phyloP scores from a whole-genome alignment of 2,329 filamentous ascomycete species.

The Penicillium freii region DNA sequence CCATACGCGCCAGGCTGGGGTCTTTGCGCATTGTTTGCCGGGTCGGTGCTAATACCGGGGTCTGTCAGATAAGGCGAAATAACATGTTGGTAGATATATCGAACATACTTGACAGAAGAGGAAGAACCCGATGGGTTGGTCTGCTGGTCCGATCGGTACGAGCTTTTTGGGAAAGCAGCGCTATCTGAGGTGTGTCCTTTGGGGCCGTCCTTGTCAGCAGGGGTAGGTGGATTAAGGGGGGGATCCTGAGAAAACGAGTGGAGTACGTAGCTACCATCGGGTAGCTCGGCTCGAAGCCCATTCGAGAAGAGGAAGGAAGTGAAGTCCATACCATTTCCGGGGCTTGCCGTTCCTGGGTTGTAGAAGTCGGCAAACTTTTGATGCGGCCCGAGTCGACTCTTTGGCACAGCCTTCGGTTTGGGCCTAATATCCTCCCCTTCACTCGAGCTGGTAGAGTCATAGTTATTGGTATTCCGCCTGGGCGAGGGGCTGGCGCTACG shows the following conservation, averaged over 20 bases:
- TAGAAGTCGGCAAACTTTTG: constrained; percentile 32
- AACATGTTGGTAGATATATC: not conserved
- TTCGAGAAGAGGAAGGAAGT: constrained; percentile 6
- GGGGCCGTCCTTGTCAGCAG: constrained; percentile 27
- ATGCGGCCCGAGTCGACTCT: constrained; percentile 36
- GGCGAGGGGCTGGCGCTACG: constrained; percentile 46
- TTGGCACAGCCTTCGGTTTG: constrained; percentile 44
- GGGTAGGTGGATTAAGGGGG: constrained; percentile 6
- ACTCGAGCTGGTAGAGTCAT: constrained; percentile 41
- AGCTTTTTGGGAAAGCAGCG: constrained; percentile 25
- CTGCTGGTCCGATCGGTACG: constrained; percentile 15
- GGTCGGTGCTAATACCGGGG: constrained; percentile 4
- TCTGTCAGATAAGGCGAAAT: not conserved
- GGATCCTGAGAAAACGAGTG: not conserved
- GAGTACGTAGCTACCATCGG: not conserved
- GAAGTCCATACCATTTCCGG: constrained; percentile 34
- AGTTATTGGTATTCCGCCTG: constrained; percentile 31
- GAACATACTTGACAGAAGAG: constrained; percentile 18
- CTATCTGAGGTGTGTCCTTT: constrained; percentile 36
- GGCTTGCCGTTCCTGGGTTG: constrained; percentile 21
- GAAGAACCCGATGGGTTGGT: constrained; percentile 9
- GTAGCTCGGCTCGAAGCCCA: not conserved
- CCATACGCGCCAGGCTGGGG: constrained; percentile 26
- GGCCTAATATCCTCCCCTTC: constrained; percentile 34
- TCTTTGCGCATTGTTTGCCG: not conserved